phyloP scores from a whole-genome alignment of 2,329 filamentous ascomycete genomes.

The Dryadomyces quercus-mongolicae region DNA sequence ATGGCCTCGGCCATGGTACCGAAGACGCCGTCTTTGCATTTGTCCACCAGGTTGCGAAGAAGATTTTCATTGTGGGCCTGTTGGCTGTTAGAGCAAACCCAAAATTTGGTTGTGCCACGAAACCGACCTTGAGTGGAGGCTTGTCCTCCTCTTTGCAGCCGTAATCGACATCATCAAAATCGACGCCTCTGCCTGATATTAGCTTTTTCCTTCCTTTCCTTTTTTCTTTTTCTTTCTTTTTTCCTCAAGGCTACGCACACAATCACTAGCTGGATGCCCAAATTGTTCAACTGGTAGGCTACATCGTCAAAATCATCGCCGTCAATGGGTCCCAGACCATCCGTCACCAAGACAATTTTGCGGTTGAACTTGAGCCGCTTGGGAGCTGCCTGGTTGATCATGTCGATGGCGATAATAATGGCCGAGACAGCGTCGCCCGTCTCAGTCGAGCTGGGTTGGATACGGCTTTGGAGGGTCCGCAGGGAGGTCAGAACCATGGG shows the following conservation, averaged over 20 bases:
- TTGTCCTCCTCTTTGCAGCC: conserved; percentile 92
- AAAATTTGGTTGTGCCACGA: background rate
- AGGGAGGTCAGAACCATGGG: conserved; percentile 56
- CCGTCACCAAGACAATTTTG: conserved; percentile 74
- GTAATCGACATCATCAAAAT: conserved; percentile 86
- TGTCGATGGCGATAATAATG: conserved; percentile 71
- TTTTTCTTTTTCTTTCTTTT: background rate
- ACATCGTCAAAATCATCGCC: conserved; percentile 60
- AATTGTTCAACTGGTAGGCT: conserved; percentile 58
- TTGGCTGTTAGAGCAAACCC: background rate
- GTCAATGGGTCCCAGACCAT: conserved; percentile 64
- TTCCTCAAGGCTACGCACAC: conserved; percentile 43
- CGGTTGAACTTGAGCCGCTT: conserved; percentile 73
- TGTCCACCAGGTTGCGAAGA: conserved; percentile 51
- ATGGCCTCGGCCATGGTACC: conserved; percentile 84
- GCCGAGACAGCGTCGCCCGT: conserved; percentile 79
- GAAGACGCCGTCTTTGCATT: conserved; percentile 56
- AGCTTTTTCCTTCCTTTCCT: background rate
- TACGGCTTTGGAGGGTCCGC: conserved; percentile 45
- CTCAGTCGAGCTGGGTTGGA: conserved; percentile 56
- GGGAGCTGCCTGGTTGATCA: conserved; percentile 63
- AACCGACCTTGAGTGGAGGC: conserved; percentile 48
- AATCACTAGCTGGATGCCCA: conserved; percentile 65
- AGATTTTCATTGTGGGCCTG: conserved; percentile 60
- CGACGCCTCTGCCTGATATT: conserved; percentile 52